phyloP scores from a whole-genome alignment of 768 basidiomycete species.

The Tricholoma flavovirens region DNA sequence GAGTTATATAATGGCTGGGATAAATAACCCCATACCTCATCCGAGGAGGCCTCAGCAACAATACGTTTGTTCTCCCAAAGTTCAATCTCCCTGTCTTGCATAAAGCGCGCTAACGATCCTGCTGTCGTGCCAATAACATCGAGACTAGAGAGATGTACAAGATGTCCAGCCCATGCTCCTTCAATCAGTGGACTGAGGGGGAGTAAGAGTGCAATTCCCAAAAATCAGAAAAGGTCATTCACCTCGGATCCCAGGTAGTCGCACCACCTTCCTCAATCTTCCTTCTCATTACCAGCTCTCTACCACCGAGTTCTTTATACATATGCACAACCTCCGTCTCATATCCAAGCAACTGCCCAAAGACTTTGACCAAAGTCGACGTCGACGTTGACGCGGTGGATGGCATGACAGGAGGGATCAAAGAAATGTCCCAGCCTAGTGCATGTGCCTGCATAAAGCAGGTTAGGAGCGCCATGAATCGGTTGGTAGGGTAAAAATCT shows the following conservation, averaged over 20 bases:
- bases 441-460: conserved; percentile 58
- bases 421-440: conserved; percentile 59
- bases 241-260: conserved; percentile 60
- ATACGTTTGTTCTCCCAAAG: conserved; percentile 61
- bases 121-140: conserved; percentile 65
- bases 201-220: not conserved
- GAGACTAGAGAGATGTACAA: conserved; percentile 54
- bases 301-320: conserved; percentile 64
- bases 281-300: conserved; percentile 62
- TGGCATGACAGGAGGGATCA: conserved; percentile 51
- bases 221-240: not conserved
- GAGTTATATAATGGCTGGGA: not conserved
- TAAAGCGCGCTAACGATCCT: conserved; percentile 52
- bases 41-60: conserved; percentile 39
- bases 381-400: conserved; percentile 61
- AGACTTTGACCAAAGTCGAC: conserved; percentile 49
- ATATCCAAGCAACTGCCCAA: conserved; percentile 55
- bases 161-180: conserved; percentile 49
- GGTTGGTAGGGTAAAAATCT: conserved; percentile 40
- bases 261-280: conserved; percentile 53
- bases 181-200: conserved; percentile 34
- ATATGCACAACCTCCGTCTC: conserved; percentile 54
- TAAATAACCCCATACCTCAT: conserved; percentile 33
- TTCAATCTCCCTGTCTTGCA: conserved; percentile 59
- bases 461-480: conserved; percentile 55